Conservation (phyloP, 441 rosid genomes). For the Populus trichocarpa region DNA sequence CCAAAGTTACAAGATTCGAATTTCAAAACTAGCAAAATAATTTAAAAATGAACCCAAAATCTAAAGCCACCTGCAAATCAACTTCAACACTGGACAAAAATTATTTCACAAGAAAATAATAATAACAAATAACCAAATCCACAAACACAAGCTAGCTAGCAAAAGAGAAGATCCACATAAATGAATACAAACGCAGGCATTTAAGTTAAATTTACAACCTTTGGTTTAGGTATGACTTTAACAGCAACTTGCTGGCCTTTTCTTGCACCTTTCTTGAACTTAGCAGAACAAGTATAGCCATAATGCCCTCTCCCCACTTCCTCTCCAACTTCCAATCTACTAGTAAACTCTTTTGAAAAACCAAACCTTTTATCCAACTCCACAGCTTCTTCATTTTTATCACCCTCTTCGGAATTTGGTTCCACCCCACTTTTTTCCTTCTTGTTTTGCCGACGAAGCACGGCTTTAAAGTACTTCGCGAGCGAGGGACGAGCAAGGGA, state of each 20-base stretch:
- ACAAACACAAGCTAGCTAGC: background rate
- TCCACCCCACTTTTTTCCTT: conserved; percentile 33
- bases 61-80: background rate
- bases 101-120: background rate
- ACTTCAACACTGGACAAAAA: too few species aligned
- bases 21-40: background rate
- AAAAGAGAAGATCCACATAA: background rate
- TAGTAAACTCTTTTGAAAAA: conserved; percentile 71
- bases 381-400: conserved; percentile 43
- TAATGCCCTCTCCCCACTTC: conserved; percentile 97
- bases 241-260: conserved; percentile 86
- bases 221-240: conserved; percentile 85
- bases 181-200: too few species aligned
- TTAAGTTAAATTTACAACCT: conserved; percentile 36
- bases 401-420: conserved; percentile 34
- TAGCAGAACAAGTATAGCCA: conserved; percentile 93
- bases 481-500: conserved; percentile 90
- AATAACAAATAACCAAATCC: background rate
- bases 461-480: conserved; percentile 82
- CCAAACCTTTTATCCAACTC: conserved; percentile 89
- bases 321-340: conserved; percentile 64
- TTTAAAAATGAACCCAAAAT: background rate
- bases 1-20: background rate
- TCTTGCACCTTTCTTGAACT: conserved; percentile 78
- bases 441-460: conserved; percentile 31